Conservation (phyloP, 192 early-diverging fungal species). For the Rhizophagus clarus region DNA sequence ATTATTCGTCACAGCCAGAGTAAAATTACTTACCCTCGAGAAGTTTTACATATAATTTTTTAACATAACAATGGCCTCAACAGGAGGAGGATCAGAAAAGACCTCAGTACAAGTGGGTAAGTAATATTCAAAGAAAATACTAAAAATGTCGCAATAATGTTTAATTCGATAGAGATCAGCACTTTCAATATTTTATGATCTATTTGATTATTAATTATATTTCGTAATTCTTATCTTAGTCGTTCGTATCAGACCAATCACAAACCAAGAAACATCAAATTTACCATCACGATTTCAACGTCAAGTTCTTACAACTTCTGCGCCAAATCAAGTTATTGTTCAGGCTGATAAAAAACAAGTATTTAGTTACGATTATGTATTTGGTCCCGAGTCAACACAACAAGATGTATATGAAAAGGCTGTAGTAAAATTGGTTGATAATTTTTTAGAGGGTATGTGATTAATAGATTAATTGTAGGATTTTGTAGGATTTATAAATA, state of each 20-base stretch:
- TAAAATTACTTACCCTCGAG: neutral
- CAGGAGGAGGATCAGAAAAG: neutral
- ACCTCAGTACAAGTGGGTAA: constrained; percentile 9
- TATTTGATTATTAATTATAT: neutral
- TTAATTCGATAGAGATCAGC: too few relatives aligned
- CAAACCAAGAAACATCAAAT: constrained; percentile 1
- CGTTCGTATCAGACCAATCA: constrained; percentile 16
- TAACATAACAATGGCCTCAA: neutral
- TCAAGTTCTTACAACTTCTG: neutral
- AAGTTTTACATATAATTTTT: neutral
- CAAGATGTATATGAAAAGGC: constrained; percentile 58
- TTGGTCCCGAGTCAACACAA: constrained; percentile 63
- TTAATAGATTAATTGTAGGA: neutral
- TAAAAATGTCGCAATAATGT: too few relatives aligned
- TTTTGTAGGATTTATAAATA: neutral
- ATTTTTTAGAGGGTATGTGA: constrained; percentile 51
- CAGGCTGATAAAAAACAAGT: constrained; percentile 25
- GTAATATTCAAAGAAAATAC: neutral
- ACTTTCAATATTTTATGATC: neutral
- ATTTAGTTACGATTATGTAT: constrained; percentile 72
- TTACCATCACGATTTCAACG: constrained; percentile 29
- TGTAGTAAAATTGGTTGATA: constrained; percentile 48
- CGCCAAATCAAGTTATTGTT: constrained; percentile 18
- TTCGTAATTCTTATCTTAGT: constrained; percentile 5
- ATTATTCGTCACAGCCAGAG: neutral